These are phyloP conservation scores for Pleurozium schreberi DNA, from an alignment of 225 moss, liverwort and hornwort genomes.

Conservation along the genomic window DNA sequence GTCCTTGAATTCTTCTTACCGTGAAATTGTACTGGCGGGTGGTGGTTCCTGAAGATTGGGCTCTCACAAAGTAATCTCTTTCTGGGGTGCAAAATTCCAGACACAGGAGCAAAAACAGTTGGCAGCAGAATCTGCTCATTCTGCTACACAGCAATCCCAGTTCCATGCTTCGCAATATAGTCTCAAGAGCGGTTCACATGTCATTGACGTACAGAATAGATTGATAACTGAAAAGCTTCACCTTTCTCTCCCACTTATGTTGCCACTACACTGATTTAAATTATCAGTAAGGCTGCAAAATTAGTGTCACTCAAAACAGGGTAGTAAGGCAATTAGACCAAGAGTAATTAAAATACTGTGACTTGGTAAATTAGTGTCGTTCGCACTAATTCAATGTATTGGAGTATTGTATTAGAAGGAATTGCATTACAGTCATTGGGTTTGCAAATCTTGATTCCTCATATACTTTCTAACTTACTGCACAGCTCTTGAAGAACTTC, in stretches of 20 bases:
- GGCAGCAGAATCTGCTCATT: not conserved
- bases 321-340: not conserved
- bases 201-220: not conserved
- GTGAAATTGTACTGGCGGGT: conserved; percentile 9
- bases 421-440: not conserved
- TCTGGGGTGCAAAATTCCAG: not conserved
- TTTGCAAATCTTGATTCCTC: not conserved
- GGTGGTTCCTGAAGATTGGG: not conserved
- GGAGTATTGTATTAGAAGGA: no score
- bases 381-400: no score
- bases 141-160: not conserved
- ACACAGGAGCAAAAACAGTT: not conserved
- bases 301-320: not conserved
- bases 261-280: not conserved
- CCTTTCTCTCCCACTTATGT: not conserved
- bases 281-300: not conserved
- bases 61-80: not conserved
- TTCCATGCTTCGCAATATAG: not conserved
- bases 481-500: not conserved
- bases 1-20: not conserved
- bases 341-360: not conserved
- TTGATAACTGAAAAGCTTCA: no score
- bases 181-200: not conserved
- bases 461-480: not conserved
- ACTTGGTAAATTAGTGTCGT: not conserved